Evolutionary conservation across 176 grass and related monocot genomes (phyloP).

Genomic region (Triticum dicoccoides): DNA sequence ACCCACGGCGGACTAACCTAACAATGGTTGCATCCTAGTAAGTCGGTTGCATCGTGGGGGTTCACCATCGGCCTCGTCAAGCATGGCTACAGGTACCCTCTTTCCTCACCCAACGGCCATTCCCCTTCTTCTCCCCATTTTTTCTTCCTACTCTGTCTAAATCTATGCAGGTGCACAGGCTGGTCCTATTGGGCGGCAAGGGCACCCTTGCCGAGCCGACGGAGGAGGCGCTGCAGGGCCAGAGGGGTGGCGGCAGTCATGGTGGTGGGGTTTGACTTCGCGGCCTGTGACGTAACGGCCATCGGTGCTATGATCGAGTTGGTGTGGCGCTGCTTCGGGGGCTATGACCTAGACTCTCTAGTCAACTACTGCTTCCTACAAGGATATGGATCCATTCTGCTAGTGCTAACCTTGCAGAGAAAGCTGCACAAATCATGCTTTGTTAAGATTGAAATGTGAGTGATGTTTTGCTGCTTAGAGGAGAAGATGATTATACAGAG

Average conservation of each 20-base stretch:
- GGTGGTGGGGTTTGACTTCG: constrained; percentile 60
- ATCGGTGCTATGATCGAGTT: constrained; percentile 49
- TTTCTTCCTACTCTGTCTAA: not conserved
- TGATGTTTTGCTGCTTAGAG: too few species aligned
- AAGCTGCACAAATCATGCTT: too few species aligned
- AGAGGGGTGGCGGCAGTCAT: not conserved
- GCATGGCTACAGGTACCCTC: constrained; percentile 59
- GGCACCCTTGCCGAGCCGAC: constrained; percentile 29
- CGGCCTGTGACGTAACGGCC: constrained; percentile 40
- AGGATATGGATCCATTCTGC: constrained; percentile 38
- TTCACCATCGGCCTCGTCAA: constrained; percentile 54
- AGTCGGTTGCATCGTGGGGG: constrained; percentile 33
- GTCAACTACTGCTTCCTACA: constrained; percentile 67
- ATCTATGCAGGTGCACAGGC: not conserved
- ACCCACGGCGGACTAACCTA: too few species aligned
- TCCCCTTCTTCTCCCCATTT: not conserved
- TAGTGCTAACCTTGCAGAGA: too few species aligned
- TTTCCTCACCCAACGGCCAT: not conserved
- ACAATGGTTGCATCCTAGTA: too few species aligned
- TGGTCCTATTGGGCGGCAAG: constrained; percentile 73
- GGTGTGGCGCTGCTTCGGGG: constrained; percentile 55
- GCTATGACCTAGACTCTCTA: constrained; percentile 52
- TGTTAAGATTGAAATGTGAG: too few species aligned
- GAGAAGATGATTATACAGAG: too few species aligned
- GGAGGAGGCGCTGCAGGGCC: constrained; percentile 17